Percentiles rank a stretch among this genome's conserved stretches.
Evolutionary conservation across 1,284 basidiomycete genomes (phyloP).

Genomic region (Irpex sp.): DNA sequence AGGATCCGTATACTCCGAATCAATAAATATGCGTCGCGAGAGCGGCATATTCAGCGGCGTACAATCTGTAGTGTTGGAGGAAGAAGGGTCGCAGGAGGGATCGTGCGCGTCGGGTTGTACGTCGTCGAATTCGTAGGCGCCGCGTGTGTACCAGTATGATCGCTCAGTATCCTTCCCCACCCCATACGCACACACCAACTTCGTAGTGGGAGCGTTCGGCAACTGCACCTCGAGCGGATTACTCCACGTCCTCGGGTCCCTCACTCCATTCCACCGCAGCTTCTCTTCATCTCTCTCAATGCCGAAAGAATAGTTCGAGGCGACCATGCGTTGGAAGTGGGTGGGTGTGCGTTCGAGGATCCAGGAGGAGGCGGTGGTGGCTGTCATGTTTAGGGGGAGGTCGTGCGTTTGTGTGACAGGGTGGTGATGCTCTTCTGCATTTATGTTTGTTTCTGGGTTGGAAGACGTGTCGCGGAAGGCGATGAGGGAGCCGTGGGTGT

Average conservation of each 20-base stretch:
- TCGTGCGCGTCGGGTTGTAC: conserved; percentile 42
- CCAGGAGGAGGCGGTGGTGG: conserved; percentile 73
- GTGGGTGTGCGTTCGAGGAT: conserved; percentile 83
- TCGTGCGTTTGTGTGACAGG: neutral
- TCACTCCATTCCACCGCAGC: conserved; percentile 59
- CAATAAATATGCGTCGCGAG: conserved; percentile 75
- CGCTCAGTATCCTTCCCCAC: conserved; percentile 97
- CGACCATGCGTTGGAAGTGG: conserved; percentile 92
- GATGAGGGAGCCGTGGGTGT: conserved; percentile 82
- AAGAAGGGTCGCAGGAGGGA: conserved; percentile 42
- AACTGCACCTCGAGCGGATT: conserved; percentile 91
- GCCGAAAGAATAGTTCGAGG: conserved; percentile 89
- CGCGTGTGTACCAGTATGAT: conserved; percentile 81
- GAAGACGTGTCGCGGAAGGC: conserved; percentile 55
- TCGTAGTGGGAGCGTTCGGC: conserved; percentile 92
- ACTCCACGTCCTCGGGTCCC: conserved; percentile 83
- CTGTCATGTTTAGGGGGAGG: conserved; percentile 71
- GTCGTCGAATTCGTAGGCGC: conserved; percentile 68
- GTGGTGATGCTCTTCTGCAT: too few relatives aligned
- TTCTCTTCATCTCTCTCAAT: conserved; percentile 77
- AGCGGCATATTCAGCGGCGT: conserved; percentile 59
- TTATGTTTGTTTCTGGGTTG: too few relatives aligned
- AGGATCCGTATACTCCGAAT: conserved; percentile 75
- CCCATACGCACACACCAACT: conserved; percentile 93
- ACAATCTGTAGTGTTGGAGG: conserved; percentile 35